Percentiles rank a stretch among this genome's conserved stretches.
Conservation (phyloP, 2,329 filamentous ascomycete genomes). For the Furcasterigmium sp. region DNA sequence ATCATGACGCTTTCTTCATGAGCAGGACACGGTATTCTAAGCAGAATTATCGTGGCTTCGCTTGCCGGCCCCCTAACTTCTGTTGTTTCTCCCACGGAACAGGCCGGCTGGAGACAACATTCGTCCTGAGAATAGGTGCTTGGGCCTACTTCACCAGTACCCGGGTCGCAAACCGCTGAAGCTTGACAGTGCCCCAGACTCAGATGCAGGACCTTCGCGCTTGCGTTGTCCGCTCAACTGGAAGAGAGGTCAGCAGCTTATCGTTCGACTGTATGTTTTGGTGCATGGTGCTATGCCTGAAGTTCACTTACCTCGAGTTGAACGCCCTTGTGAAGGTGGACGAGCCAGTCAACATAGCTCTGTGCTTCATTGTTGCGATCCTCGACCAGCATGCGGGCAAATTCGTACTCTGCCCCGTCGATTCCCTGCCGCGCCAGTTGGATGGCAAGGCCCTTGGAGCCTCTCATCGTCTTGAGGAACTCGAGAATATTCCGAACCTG, state of each 20-base stretch:
- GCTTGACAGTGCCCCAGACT: conserved; percentile 43
- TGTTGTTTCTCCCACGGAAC: too few relatives aligned
- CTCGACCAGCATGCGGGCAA: conserved; percentile 84
- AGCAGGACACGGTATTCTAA: too few relatives aligned
- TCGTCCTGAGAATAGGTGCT: too few relatives aligned
- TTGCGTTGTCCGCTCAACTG: conserved; percentile 67
- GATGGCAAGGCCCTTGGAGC: conserved; percentile 81
- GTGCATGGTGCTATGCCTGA: background rate
- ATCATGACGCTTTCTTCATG: too few relatives aligned
- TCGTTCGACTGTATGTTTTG: background rate
- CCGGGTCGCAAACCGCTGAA: conserved; percentile 55
- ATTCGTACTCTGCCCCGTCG: conserved; percentile 94
- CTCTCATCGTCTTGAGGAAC: conserved; percentile 73
- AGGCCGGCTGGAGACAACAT: too few relatives aligned
- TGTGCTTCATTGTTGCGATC: conserved; percentile 97
- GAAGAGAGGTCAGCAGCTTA: conserved; percentile 5
- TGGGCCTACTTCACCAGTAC: conserved; percentile 61
- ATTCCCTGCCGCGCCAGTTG: conserved; percentile 89
- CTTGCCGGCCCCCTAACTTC: too few relatives aligned
- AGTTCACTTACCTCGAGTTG: conserved; percentile 67
- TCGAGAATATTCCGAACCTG: conserved; percentile 92
- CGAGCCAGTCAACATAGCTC: conserved; percentile 97
- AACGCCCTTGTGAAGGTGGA: conserved; percentile 88
- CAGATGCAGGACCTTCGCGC: conserved; percentile 54
- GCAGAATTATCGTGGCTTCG: too few relatives aligned